Conservation (phyloP, 225 moss, liverwort and hornwort genomes). For the Anthoceros angustus region DNA sequence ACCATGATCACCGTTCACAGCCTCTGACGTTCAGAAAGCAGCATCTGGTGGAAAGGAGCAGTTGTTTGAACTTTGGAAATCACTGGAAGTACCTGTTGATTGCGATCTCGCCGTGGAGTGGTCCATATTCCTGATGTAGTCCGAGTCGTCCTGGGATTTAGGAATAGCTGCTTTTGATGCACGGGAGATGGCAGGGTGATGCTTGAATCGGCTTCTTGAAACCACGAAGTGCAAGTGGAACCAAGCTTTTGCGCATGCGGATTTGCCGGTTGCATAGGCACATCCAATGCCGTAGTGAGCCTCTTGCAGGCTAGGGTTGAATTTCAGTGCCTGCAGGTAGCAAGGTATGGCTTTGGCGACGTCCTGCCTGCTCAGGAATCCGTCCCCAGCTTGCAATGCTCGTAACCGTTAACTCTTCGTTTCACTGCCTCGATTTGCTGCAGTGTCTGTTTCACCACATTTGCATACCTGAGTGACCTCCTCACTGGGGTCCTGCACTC, state of each 20-base stretch:
- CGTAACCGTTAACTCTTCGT: constrained; percentile 13
- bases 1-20: not conserved
- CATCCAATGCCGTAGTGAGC: constrained; percentile 22
- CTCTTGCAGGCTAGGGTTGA: constrained; percentile 19
- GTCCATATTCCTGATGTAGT: not conserved
- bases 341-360: not conserved
- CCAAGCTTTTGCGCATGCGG: not conserved
- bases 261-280: not conserved
- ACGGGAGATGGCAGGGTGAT: not conserved
- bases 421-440: constrained; percentile 20
- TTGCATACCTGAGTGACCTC: constrained; percentile 20
- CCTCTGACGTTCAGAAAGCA: not conserved
- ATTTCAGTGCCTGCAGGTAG: constrained; percentile 17
- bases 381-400: constrained; percentile 8
- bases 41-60: not conserved
- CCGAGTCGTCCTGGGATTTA: not conserved
- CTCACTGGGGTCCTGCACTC: constrained; percentile 20
- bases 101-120: not conserved
- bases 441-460: constrained; percentile 14
- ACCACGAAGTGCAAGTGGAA: constrained; percentile 11
- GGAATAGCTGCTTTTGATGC: not conserved
- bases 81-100: not conserved
- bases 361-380: constrained; percentile 1
- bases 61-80: not conserved
- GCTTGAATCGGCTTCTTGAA: not conserved